phyloP scores from a whole-genome alignment of 2,329 filamentous ascomycete species.

The Thelonectria olida region DNA sequence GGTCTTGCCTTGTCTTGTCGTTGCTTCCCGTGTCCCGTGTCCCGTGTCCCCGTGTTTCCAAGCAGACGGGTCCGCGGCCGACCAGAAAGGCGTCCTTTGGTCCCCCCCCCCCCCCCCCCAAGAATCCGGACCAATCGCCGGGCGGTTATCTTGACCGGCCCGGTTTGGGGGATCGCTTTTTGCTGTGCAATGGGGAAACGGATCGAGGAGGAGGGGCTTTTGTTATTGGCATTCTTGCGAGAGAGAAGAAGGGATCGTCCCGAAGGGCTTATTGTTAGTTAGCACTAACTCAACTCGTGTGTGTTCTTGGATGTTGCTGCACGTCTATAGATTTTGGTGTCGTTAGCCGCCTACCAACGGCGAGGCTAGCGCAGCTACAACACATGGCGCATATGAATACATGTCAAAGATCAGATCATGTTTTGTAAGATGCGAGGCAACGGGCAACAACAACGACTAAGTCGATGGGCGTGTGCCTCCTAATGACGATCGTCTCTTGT shows the following conservation, averaged over 20 bases:
- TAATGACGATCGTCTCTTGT: background rate
- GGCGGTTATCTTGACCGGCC: constrained; percentile 28
- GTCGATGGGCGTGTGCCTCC: background rate
- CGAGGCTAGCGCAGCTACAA: constrained; percentile 10
- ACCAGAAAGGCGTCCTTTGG: too few species aligned
- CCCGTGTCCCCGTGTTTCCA: background rate
- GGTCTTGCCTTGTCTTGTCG: constrained; percentile 2
- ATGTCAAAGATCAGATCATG: constrained; percentile 17
- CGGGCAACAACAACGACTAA: background rate
- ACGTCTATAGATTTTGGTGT: background rate
- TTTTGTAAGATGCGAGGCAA: background rate
- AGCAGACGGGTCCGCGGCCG: constrained; percentile 32
- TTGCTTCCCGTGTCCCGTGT: constrained; percentile 22
- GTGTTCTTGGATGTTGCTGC: constrained; percentile 4
- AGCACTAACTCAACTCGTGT: too few species aligned
- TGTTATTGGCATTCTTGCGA: background rate
- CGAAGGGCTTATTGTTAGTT: background rate
- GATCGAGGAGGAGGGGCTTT: constrained; percentile 6
- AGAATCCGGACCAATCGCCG: constrained; percentile 30
- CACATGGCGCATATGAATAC: constrained; percentile 10
- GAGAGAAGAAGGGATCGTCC: background rate
- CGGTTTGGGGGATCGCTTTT: constrained; percentile 14
- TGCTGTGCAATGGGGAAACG: constrained; percentile 3
- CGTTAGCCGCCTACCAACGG: constrained; percentile 12
- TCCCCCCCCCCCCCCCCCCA: constrained; percentile 30